Base-by-base conservation (phyloP, 345 rosid genomes). In the Eucalyptus cloeziana region DNA sequence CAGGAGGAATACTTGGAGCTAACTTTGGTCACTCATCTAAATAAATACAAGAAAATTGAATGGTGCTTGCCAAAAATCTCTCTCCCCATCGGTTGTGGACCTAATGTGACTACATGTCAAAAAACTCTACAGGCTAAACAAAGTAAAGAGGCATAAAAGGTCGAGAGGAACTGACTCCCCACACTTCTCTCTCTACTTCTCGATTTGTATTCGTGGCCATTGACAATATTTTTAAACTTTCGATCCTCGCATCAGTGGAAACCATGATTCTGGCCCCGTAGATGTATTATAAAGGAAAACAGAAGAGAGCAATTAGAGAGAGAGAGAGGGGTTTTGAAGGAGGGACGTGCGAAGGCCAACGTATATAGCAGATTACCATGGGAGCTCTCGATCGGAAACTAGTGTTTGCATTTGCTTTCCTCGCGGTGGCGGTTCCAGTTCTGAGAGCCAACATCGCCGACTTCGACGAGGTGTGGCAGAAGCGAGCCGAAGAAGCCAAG, bases 401-500 rank as follows among this genome's bases (percentile, higher is more conserved):
- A 25, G 80, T 58, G 19, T 81, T 83, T 33, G 67, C 85, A 49
- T 92, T n/a, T 86, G 94, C 27, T 49, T 93, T 91, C 14, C 83
- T 76, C 15, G 94, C 89, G 12, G 44, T 90, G 83, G 54, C 86
- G 27, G 86, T 92, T 12, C 92, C 92, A 24, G n/a, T 80, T 45
- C 88, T 93, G 30, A 24, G 27, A 15, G 95, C 94, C 4, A 44
- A 87, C 47, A 88, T 91, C 24, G 92, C 76, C 4, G 30, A 86
- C 13, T 90, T 49, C 58, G 96, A 93, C 44, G 92, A 91, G 15
- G 91, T 91, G 17, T 94, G 96, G 95, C 49, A 86, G 86, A 60
- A 89, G 25, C 89, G 95, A 19, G 93, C 91, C 2, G 90, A 91
- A 45, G 90, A 92, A 52, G 92, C 96, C 60, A 83, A 80, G 89